Evolutionary conservation across 1,284 basidiomycete genomes (phyloP), one percentile per base, ranked within the genome.

Genomic region (Mycena citricolor): DNA sequence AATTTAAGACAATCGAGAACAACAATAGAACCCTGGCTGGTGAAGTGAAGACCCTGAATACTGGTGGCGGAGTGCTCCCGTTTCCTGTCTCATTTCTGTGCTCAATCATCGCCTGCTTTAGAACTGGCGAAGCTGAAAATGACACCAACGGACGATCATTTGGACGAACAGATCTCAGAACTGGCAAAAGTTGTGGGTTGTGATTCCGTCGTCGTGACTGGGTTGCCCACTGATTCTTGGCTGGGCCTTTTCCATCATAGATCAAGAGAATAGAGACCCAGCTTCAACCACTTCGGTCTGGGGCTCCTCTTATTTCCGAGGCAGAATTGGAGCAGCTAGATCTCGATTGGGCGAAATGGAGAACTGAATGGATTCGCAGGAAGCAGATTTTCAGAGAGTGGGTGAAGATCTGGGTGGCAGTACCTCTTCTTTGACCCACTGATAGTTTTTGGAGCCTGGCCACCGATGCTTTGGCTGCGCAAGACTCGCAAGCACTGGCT

Each of bases 351-450:
- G 61, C 54, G 2, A 78, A 73, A 56, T 89, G 86, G 85, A 69
- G 81, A 49, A 64, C 66, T 2, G 83, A 90, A 67, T 91, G 88
- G 88, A 59, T 77, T 29, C 70, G 70, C 25, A 69, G 88, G 41
- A 78, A 73, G 58, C 87, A 85, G 57, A 63, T 83, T 2, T 90
- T 85, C 64, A 75, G 66, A 39, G 74, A 70, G 87, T 89, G 65
- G 51, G 79, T 70, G 30, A 10, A 12, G 3, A 42, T 36, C 43
- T 20, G 16, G 30, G 21, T 19, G 11, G 21, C 8, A n/a, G 6
- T 17, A 29, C 20, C 4, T 12, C 25, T 40, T 22, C 20, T 14
- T 11, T 5, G 25, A 12, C 22, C 16, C 39, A n/a, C 21, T 4
- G 14, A 28, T 29, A 89, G 87, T 32, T 76, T 90, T 57, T 90